A percentile compares a stretch with the other conserved stretches of the same genome.
These are phyloP conservation scores for Botrytis sinoallii DNA, from an alignment of 2,329 filamentous ascomycete genomes.

Conservation along the genomic window DNA sequence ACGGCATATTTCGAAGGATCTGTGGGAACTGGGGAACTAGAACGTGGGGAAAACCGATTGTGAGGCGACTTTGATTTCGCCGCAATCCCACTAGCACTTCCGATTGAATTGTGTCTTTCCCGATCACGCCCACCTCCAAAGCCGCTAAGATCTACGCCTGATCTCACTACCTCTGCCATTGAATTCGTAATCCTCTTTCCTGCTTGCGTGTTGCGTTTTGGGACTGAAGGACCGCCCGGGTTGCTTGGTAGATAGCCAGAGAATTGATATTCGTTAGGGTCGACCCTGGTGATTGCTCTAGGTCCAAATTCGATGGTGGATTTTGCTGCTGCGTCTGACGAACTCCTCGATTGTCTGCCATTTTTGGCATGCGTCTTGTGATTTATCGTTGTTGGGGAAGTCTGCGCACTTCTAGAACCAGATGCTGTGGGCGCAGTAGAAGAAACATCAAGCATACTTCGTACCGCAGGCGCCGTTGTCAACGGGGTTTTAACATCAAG, in stretches of 20 bases:
- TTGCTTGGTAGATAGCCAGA: slow-evolving; percentile 54
- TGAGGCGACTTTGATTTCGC: slow-evolving; percentile 36
- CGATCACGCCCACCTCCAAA: slow-evolving; percentile 32
- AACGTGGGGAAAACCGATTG: slow-evolving; percentile 33
- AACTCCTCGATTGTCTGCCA: slow-evolving; percentile 43
- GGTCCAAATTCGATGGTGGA: slow-evolving; percentile 47
- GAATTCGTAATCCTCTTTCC: slow-evolving; percentile 42
- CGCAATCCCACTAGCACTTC: slow-evolving; percentile 24
- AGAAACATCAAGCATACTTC: slow-evolving; percentile 64
- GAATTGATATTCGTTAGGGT: slow-evolving; percentile 60
- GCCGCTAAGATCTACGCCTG: slow-evolving; percentile 49
- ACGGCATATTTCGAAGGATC: slow-evolving; percentile 43
- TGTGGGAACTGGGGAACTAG: slow-evolving; percentile 31
- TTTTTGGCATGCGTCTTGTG: slow-evolving; percentile 38
- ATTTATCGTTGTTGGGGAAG: slow-evolving; percentile 46
- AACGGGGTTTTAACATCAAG: slow-evolving; percentile 48
- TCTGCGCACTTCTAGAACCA: slow-evolving; percentile 45
- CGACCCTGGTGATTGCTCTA: slow-evolving; percentile 35
- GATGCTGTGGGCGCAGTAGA: slow-evolving; percentile 34
- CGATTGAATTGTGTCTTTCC: slow-evolving; percentile 31
- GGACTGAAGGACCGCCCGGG: slow-evolving; percentile 41
- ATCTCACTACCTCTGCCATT: slow-evolving; percentile 53
- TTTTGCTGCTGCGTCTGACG: slow-evolving; percentile 52
- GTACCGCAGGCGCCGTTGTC: slow-evolving; percentile 44
- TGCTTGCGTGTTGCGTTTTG: slow-evolving; percentile 52